Percentiles rank a stretch among this genome's conserved stretches.
Conservation (phyloP, 1,284 basidiomycete species). For the Mycena sp. region DNA sequence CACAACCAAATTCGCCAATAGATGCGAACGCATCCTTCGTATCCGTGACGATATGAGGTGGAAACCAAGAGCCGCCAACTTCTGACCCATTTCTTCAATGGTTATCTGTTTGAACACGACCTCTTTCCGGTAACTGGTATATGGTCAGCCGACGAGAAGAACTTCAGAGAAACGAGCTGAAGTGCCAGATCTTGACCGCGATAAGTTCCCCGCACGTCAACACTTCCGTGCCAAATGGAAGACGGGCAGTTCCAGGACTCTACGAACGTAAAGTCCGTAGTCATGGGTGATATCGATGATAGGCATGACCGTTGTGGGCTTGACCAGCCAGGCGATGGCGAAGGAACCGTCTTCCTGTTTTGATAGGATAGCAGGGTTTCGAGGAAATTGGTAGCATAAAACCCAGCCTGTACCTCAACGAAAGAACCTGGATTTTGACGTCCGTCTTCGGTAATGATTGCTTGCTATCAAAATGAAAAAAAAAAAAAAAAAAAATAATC, state of each 20-base stretch:
- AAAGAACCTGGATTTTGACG: slow-evolving; percentile 13
- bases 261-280: slow-evolving; percentile 25
- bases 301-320: neutral
- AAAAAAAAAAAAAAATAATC: too few species aligned
- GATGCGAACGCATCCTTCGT: neutral
- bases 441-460: slow-evolving; percentile 18
- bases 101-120: slow-evolving; percentile 16
- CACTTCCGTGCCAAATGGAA: slow-evolving; percentile 7
- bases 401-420: slow-evolving; percentile 20
- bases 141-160: neutral
- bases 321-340: neutral
- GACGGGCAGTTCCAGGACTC: slow-evolving; percentile 14
- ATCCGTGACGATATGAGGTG: neutral
- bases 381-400: slow-evolving; percentile 17
- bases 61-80: neutral
- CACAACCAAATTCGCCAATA: slow-evolving; percentile 21
- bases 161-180: slow-evolving; percentile 8
- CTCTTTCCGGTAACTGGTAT: slow-evolving; percentile 22
- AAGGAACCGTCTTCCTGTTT: slow-evolving; percentile 12
- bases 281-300: slow-evolving; percentile 22
- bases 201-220: neutral
- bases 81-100: neutral
- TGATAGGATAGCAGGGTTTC: neutral
- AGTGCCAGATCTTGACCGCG: neutral
- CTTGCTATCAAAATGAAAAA: slow-evolving; percentile 32